These are phyloP conservation scores for Gossypium mustelinum DNA, from an alignment of 345 rosid genomes.

Conservation along the genomic window DNA sequence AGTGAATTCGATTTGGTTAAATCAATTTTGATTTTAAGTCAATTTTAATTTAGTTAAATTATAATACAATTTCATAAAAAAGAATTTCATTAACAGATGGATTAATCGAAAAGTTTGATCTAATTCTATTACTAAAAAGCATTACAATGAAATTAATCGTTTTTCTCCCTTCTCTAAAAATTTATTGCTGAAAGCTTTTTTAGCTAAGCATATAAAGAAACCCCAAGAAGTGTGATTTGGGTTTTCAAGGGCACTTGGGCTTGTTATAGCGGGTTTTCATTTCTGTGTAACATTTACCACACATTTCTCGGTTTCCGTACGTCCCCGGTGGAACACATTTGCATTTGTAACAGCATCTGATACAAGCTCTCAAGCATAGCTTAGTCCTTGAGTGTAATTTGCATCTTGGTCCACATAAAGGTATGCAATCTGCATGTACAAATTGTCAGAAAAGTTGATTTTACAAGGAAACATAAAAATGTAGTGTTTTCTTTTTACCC, in stretches of 20 bases:
- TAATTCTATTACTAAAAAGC: not conserved
- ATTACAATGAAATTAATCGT: constrained; percentile 13
- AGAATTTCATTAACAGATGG: not conserved
- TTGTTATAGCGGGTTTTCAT: constrained; percentile 67
- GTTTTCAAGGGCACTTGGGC: constrained; percentile 67
- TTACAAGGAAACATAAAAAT: not conserved
- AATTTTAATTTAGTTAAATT: too few species aligned
- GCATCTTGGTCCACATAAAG: constrained; percentile 65
- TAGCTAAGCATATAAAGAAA: not conserved
- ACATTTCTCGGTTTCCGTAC: constrained; percentile 70
- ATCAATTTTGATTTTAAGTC: too few species aligned
- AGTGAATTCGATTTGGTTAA: too few species aligned
- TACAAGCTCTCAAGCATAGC: constrained; percentile 69
- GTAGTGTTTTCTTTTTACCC: constrained; percentile 22
- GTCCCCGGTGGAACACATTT: constrained; percentile 96
- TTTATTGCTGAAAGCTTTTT: constrained; percentile 7
- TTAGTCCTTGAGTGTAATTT: constrained; percentile 62
- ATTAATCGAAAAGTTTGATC: not conserved
- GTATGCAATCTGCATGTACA: constrained; percentile 48
- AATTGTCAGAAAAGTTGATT: not conserved
- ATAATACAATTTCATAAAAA: not conserved
- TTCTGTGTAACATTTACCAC: constrained; percentile 82
- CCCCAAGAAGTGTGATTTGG: not conserved
- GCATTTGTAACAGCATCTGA: constrained; percentile 85
- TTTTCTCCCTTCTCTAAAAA: not conserved